These are phyloP conservation scores for Adansonia madagascariensis DNA, from an alignment of 441 rosid species.

Conservation along the genomic window DNA sequence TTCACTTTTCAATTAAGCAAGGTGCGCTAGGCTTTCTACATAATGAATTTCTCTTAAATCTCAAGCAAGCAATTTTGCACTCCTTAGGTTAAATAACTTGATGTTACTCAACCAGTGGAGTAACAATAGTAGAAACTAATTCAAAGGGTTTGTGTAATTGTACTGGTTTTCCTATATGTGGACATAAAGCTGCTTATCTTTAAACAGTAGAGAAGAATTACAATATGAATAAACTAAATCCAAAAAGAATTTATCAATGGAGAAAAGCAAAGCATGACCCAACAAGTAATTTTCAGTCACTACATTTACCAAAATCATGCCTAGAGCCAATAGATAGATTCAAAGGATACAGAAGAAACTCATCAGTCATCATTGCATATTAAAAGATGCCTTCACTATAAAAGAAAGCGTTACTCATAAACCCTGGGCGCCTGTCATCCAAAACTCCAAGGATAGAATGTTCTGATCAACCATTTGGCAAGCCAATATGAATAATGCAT, in stretches of 20 bases:
- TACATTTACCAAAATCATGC: neutral
- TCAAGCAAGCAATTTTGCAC: conserved; percentile 15
- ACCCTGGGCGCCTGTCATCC: neutral
- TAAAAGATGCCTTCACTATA: conserved; percentile 14
- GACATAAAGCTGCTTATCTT: neutral
- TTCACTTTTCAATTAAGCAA: neutral
- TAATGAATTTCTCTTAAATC: conserved; percentile 16
- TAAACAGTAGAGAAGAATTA: neutral
- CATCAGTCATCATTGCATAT: neutral
- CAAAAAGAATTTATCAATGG: neutral
- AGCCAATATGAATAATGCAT: neutral
- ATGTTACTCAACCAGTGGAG: neutral
- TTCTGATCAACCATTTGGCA: neutral
- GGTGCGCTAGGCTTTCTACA: conserved; percentile 21
- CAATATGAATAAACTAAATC: neutral
- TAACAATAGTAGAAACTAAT: neutral
- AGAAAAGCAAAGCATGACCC: conserved; percentile 15
- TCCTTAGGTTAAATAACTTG: neutral
- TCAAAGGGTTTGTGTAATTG: neutral
- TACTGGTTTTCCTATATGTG: neutral
- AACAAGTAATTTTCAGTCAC: conserved; percentile 6
- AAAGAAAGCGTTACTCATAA: conserved; percentile 10
- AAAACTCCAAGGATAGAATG: neutral
- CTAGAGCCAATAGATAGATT: neutral
- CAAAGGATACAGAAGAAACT: conserved; percentile 6